These are phyloP conservation scores for Sphaerulina vaccinii DNA, from an alignment of 2,329 filamentous ascomycete species.

Conservation along the genomic window DNA sequence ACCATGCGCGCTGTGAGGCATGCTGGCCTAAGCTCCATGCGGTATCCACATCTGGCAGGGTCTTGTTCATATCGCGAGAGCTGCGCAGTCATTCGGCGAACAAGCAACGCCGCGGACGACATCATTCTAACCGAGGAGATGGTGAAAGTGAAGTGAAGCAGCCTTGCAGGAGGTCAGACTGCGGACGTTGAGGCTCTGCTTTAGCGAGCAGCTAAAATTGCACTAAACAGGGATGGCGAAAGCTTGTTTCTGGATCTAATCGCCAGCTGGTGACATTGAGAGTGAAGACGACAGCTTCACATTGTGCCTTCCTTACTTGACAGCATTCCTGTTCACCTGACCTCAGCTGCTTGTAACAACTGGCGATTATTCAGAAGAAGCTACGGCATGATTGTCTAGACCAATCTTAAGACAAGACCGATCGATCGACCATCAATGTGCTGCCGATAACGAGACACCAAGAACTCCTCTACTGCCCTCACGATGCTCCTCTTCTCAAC, in stretches of 20 bases:
- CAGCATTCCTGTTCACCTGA: neutral
- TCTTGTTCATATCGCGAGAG: no score
- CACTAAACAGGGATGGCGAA: slow-evolving; percentile 9
- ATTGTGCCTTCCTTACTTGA: slow-evolving; percentile 1
- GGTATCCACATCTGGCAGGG: no score
- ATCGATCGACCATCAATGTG: slow-evolving; percentile 20
- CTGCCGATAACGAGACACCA: neutral
- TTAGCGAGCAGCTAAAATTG: neutral
- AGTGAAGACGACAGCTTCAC: neutral
- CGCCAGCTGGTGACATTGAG: neutral
- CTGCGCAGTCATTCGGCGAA: no score
- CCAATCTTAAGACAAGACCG: neutral
- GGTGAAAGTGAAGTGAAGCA: no score
- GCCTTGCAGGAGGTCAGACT: no score
- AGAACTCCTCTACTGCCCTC: slow-evolving; percentile 2
- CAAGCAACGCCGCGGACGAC: no score
- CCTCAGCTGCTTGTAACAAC: slow-evolving; percentile 1
- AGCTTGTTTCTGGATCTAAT: neutral
- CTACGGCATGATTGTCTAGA: slow-evolving; percentile 5
- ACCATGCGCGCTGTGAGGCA: no score
- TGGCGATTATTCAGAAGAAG: neutral
- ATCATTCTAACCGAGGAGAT: no score
- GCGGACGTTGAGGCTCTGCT: slow-evolving; percentile 12
- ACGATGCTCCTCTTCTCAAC: slow-evolving; percentile 46
- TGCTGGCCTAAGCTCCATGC: no score